Evolutionary conservation across 768 basidiomycete genomes (phyloP).

Genomic region (Tulasnella sp.): DNA sequence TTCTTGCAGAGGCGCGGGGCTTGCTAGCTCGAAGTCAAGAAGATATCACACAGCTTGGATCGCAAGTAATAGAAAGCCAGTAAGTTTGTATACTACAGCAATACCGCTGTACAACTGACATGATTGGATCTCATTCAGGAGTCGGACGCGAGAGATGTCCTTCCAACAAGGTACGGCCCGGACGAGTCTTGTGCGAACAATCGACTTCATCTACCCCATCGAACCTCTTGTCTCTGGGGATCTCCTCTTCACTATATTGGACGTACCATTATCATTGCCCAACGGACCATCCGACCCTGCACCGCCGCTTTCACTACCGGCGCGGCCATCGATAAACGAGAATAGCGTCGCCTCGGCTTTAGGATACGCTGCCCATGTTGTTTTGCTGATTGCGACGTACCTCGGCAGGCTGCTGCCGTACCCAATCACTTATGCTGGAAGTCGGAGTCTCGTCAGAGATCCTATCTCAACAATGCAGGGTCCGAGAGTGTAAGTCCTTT

Average conservation of each 20-base stretch:
- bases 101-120: background rate
- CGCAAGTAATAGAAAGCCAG: background rate
- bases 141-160: background rate
- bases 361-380: constrained; percentile 79
- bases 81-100: background rate
- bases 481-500: constrained; percentile 67
- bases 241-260: constrained; percentile 79
- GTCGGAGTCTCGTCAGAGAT: constrained; percentile 83
- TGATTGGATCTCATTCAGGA: background rate
- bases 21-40: background rate
- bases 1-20: constrained; percentile 33
- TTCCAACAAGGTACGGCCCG: constrained; percentile 14
- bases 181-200: constrained; percentile 44
- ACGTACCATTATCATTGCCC: constrained; percentile 86
- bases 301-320: constrained; percentile 59
- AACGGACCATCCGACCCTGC: constrained; percentile 61
- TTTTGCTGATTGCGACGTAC: constrained; percentile 73
- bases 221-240: constrained; percentile 73
- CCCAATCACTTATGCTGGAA: constrained; percentile 83
- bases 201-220: constrained; percentile 80
- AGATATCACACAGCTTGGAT: background rate
- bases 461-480: constrained; percentile 92
- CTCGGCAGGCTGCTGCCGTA: constrained; percentile 68
- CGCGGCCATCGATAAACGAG: constrained; percentile 67
- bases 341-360: constrained; percentile 80